Base-by-base conservation (phyloP, 192 early-diverging fungal species). In the Podila verticillata region DNA sequence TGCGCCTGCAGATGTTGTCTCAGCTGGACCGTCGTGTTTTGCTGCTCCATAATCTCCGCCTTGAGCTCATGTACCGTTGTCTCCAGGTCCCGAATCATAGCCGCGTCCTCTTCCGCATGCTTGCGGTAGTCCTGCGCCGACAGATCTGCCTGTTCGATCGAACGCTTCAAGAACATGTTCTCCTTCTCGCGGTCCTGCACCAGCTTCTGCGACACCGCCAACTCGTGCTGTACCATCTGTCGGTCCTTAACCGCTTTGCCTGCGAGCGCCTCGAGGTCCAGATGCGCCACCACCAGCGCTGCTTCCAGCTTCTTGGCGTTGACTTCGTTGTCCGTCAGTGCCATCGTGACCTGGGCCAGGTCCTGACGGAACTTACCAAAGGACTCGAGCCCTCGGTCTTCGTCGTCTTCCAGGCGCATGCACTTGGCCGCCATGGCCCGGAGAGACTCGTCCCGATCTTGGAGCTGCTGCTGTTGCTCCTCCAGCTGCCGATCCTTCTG, bases 251-350 rank as follows among this genome's bases (percentile, higher is more conserved):
- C 28, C n/a, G 65, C 26, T 29, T 57, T 49, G 28, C 54, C 48
- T 0, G 19, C n/a, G 20, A 34, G 32, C 29, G 57, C 57, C 39
- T 63, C 69, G 3, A 63, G 63, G 17, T 79, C 75, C 54, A 60
- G 57, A 29, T 57, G 64, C 4, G 65, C 68, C 17, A 59, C 24
- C 32, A 57, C 66, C 34, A 47, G 47, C 1, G 58, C 22, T 24
- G 64, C 68, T 44, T 78, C 47, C 7, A 70, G 48, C 22, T 28
- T 44, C 36, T 48, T 24, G 13, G 61, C 3, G 34, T 72, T 70
- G 9, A 30, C 8, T 17, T 47, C 36, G 60, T 30, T 32, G 5
- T 59, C 32, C n/a, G 24, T 5, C 10, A 78, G 22, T n/a, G 51
- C 51, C 51, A 54, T 8, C 5, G 20, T n/a, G 20, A 54, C 51